phyloP scores from a whole-genome alignment of 352 stramenopile species.

The Globisporangium perplexum region DNA sequence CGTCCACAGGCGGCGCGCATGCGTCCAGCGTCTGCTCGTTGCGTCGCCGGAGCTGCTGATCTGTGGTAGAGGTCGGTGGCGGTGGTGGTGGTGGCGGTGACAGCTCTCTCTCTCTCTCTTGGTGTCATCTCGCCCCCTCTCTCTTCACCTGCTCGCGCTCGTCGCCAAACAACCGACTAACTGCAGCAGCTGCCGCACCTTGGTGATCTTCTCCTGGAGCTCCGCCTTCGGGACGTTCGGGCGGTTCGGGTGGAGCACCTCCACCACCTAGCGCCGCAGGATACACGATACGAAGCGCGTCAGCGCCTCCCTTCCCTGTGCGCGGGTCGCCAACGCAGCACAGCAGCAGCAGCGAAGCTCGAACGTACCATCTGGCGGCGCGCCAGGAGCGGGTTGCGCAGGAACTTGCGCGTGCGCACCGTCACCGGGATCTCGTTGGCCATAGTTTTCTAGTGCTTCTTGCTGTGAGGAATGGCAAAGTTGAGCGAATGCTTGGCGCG shows the following conservation, averaged over 20 bases:
- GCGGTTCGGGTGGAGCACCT: slow-evolving; percentile 97
- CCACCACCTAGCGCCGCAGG: slow-evolving; percentile 82
- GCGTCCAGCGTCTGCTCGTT: background rate
- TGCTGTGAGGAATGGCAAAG: slow-evolving; percentile 38
- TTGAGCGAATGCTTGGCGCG: slow-evolving; percentile 12
- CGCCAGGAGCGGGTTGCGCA: slow-evolving; percentile 96
- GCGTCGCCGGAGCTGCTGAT: background rate
- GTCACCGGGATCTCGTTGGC: slow-evolving; percentile 93
- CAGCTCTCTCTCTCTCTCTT: background rate
- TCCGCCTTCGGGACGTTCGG: slow-evolving; percentile 97
- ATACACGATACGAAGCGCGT: background rate
- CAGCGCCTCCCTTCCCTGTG: background rate
- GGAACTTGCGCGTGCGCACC: slow-evolving; percentile 99
- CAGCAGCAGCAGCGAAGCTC: too few relatives aligned
- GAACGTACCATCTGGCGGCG: slow-evolving; percentile 95
- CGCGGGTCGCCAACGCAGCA: too few relatives aligned
- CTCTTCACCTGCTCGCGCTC: background rate
- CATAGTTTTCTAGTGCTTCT: slow-evolving; percentile 79
- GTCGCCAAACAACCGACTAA: background rate
- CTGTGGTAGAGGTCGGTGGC: background rate
- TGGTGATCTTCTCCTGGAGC: slow-evolving; percentile 96
- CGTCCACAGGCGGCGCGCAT: background rate
- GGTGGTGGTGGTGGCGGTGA: too few relatives aligned
- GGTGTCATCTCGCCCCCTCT: slow-evolving; percentile 1
- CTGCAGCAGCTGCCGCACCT: slow-evolving; percentile 60